Evolutionary conservation across 257 asterid genomes (phyloP).

Genomic region (Coffea eugenioides): DNA sequence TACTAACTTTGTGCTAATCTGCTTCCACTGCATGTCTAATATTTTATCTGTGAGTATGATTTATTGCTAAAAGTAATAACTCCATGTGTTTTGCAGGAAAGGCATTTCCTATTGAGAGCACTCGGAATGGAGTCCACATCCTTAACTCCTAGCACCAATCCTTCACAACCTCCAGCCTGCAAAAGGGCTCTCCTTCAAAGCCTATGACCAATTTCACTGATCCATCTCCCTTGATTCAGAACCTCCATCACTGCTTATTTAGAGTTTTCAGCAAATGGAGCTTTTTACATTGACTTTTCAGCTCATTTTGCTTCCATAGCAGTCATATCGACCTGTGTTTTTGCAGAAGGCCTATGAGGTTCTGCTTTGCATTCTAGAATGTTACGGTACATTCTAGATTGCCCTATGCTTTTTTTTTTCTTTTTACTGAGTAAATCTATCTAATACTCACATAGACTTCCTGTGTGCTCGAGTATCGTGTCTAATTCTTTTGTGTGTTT

Average conservation of each 20-base stretch:
- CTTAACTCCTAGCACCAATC: conserved; percentile 41
- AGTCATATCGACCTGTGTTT: conserved; percentile 66
- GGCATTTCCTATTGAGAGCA: conserved; percentile 82
- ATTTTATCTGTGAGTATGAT: background rate
- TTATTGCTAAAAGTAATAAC: background rate
- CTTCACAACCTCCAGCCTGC: conserved; percentile 83
- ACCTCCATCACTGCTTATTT: conserved; percentile 32
- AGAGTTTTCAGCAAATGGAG: conserved; percentile 38
- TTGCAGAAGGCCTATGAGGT: conserved; percentile 69
- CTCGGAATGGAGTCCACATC: conserved; percentile 81
- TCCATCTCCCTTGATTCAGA: conserved; percentile 30
- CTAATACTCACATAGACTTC: conserved; percentile 45
- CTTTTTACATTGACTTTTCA: conserved; percentile 33
- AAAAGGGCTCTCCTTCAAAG: conserved; percentile 97
- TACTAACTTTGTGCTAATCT: background rate
- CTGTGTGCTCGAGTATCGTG: conserved; percentile 39
- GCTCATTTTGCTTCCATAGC: conserved; percentile 54
- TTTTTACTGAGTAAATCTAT: conserved; percentile 27
- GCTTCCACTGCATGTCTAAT: background rate
- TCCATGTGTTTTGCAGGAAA: conserved; percentile 69
- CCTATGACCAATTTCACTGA: conserved; percentile 51
- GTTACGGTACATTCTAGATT: conserved; percentile 66
- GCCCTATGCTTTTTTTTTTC: conserved; percentile 37
- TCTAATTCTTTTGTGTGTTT: conserved; percentile 66
- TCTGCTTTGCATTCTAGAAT: conserved; percentile 63